Conservation (phyloP, 176 grass and related monocot species). For the Musa troglodytarum region DNA sequence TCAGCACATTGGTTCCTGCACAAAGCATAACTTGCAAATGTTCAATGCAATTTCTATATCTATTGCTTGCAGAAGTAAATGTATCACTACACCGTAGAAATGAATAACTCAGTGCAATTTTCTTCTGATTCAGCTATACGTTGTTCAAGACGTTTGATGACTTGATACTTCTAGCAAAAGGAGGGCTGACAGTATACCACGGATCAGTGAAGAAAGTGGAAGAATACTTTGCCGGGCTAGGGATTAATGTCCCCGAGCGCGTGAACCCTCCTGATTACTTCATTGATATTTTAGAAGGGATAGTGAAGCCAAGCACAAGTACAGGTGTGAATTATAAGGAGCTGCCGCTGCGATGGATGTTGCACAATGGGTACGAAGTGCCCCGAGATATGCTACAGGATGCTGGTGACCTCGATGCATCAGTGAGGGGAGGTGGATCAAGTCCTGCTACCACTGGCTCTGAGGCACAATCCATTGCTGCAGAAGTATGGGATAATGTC, state of each 20-base stretch:
- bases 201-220: constrained; percentile 83
- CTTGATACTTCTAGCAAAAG: constrained; percentile 82
- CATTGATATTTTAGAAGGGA: constrained; percentile 87
- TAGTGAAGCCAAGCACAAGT: constrained; percentile 47
- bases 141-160: constrained; percentile 88
- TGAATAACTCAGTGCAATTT: background rate
- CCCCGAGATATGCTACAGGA: constrained; percentile 68
- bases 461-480: constrained; percentile 23
- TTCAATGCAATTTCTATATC: too few species aligned
- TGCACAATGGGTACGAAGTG: constrained; percentile 80
- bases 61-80: too few species aligned
- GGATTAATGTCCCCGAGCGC: constrained; percentile 69
- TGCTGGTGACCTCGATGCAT: constrained; percentile 28
- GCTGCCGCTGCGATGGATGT: constrained; percentile 72
- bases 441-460: background rate
- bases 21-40: too few species aligned
- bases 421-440: constrained; percentile 7
- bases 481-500: constrained; percentile 41
- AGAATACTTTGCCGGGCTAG: constrained; percentile 68
- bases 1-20: too few species aligned
- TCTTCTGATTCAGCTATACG: constrained; percentile 46
- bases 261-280: constrained; percentile 94
- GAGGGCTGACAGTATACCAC: constrained; percentile 76
- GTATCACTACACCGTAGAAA: background rate
- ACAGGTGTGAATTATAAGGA: constrained; percentile 44